Evolutionary conservation across 83 land plant genomes (phyloP).

Genomic region (Thuja plicata): DNA sequence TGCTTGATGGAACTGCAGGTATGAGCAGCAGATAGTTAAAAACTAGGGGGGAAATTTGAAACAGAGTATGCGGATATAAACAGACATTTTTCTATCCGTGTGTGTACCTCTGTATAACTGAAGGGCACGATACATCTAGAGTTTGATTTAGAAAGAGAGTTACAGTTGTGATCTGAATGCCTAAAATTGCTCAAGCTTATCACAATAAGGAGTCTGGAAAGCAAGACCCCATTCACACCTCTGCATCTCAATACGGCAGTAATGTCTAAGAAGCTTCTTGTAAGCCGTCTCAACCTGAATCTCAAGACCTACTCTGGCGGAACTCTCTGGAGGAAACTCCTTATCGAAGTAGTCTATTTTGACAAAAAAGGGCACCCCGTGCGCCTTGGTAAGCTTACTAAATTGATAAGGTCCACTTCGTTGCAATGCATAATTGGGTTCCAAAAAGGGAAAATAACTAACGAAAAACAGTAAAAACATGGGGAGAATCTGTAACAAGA

Average conservation of each 20-base stretch:
- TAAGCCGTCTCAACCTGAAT: constrained; percentile 64
- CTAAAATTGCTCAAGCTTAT: constrained; percentile 55
- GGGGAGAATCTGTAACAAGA: constrained; percentile 64
- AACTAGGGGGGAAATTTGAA: neutral
- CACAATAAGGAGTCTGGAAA: constrained; percentile 65
- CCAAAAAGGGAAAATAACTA: constrained; percentile 67
- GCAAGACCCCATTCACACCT: constrained; percentile 66
- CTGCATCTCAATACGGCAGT: constrained; percentile 75
- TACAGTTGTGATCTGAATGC: neutral
- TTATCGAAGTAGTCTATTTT: constrained; percentile 63
- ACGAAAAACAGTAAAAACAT: constrained; percentile 55
- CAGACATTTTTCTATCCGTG: too few relatives aligned
- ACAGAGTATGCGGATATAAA: neutral
- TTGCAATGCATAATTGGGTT: constrained; percentile 56
- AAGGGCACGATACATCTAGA: neutral
- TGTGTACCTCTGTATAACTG: too few relatives aligned
- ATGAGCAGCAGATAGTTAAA: neutral
- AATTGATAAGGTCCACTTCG: constrained; percentile 45
- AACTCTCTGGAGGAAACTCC: constrained; percentile 60
- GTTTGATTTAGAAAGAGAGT: neutral
- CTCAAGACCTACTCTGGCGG: constrained; percentile 47
- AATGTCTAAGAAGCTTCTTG: constrained; percentile 38
- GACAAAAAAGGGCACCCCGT: constrained; percentile 68
- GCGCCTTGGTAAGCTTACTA: constrained; percentile 34
- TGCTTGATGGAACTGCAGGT: neutral